These are phyloP conservation scores for Macrocybe gigantea DNA, from an alignment of 768 basidiomycete species.

Conservation along the genomic window DNA sequence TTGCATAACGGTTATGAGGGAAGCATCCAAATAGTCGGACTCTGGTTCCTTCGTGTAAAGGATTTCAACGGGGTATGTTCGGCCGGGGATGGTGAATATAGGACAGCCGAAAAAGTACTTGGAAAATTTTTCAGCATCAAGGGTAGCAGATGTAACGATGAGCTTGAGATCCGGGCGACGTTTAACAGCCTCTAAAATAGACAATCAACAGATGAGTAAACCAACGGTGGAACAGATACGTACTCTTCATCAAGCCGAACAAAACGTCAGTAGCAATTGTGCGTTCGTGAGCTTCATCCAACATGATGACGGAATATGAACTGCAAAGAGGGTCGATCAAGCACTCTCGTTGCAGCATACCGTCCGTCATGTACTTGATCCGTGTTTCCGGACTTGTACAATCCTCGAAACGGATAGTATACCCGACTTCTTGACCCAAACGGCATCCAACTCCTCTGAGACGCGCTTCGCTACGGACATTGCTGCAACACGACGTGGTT, in stretches of 20 bases:
- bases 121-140: conserved; percentile 99
- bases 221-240: conserved; percentile 14
- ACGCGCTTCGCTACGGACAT: conserved; percentile 99
- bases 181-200: conserved; percentile 79
- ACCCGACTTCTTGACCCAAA: conserved; percentile 95
- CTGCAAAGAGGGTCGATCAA: conserved; percentile 93
- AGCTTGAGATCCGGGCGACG: conserved; percentile 93
- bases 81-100: conserved; percentile 99
- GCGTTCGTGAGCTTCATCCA: conserved; percentile 98
- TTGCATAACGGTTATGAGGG: conserved; percentile 98
- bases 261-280: conserved; percentile 98
- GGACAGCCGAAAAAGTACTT: conserved; percentile 99
- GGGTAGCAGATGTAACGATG: conserved; percentile 96
- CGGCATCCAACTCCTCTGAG: conserved; percentile 95
- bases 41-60: conserved; percentile 99
- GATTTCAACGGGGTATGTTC: conserved; percentile 96
- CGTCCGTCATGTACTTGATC: conserved; percentile 99
- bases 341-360: conserved; percentile 97
- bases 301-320: conserved; percentile 92
- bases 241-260: conserved; percentile 92
- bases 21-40: conserved; percentile 94
- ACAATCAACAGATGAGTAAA: conserved; percentile 9
- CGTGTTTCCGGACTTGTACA: conserved; percentile 97
- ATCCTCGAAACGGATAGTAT: conserved; percentile 98
- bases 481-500: conserved; percentile 98